Evolutionary conservation across 805 yeast species (phyloP), one percentile per base, ranked within the genome.

Genomic region (Starmerella scarabaei): DNA sequence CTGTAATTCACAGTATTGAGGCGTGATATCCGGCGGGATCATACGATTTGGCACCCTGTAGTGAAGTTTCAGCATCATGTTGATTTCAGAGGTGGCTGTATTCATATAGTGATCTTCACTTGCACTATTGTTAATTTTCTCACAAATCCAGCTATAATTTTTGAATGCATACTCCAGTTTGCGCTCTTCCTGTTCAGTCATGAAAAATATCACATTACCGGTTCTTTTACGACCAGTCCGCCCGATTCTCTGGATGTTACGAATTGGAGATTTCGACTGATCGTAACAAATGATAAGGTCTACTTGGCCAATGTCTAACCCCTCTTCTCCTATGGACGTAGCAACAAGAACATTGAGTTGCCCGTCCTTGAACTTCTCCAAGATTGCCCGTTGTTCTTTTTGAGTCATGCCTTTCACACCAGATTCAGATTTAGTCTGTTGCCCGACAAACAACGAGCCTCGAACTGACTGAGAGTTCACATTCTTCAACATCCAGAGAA

Each of bases 311-410:
- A 91, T 93, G 65, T 91, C 98, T 48, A 91, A 68, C 33, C 99
- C 99, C 65, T 91, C 99, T 58, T 91, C 99, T 35, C 97, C 99
- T 55, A 91, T 88, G 0, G 95, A 85, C 0, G 99, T 91, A 4
- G 97, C 95, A 5, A 91, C 94, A 17, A 91, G 62, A 7, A 83
- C 75, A 54, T 91, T 93, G 53, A 73, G 72, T 1, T 60, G 66
- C 6, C 94, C 95, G 0, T 59, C 53, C 52, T 78, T 81, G 61
- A 91, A 91, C 42, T 76, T 67, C 23, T 69, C 69, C 21, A 91
- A 77, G 9, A 83, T 69, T 41, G 77, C 78, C 50, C 83, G 84
- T 53, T 91, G 99, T 33, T 72, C 68, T 52, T 80, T 81, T 54
- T 91, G 99, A 28, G 73, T 75, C 97, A 91, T 88, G 6, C 97